Conservation (phyloP, 441 rosid species). For the Macaranga tanarius region DNA sequence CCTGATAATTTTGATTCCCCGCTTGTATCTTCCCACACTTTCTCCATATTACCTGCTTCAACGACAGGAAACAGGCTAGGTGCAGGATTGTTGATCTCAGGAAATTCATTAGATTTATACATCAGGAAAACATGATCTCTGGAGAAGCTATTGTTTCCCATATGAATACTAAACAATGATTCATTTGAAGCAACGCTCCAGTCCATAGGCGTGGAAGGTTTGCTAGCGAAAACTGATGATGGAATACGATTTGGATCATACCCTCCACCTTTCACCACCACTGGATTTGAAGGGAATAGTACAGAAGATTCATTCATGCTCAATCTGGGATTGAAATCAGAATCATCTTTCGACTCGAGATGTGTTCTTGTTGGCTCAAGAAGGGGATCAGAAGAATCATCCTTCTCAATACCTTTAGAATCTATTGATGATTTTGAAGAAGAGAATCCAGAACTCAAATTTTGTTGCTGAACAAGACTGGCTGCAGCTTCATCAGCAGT, state of each 20-base stretch:
- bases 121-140: constrained; percentile 48
- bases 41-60: constrained; percentile 31
- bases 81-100: constrained; percentile 27
- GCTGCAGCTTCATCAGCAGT: background rate
- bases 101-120: constrained; percentile 58
- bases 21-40: constrained; percentile 4
- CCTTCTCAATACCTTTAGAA: constrained; percentile 23
- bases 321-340: constrained; percentile 9
- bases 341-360: background rate
- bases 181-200: constrained; percentile 93
- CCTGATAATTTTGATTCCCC: background rate
- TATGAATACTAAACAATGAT: constrained; percentile 77
- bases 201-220: constrained; percentile 44
- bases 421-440: constrained; percentile 40
- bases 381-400: constrained; percentile 24
- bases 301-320: constrained; percentile 22
- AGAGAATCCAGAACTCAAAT: constrained; percentile 5
- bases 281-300: constrained; percentile 10
- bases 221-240: constrained; percentile 47
- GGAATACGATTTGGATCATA: constrained; percentile 74
- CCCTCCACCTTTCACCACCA: constrained; percentile 25
- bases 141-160: constrained; percentile 55
- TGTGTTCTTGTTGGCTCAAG: constrained; percentile 12
- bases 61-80: constrained; percentile 28
- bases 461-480: background rate